Evolutionary conservation across 495 filamentous ascomycete species (phyloP), one percentile per base, ranked within the genome.

Genomic region (Annulohypoxylon bovei): DNA sequence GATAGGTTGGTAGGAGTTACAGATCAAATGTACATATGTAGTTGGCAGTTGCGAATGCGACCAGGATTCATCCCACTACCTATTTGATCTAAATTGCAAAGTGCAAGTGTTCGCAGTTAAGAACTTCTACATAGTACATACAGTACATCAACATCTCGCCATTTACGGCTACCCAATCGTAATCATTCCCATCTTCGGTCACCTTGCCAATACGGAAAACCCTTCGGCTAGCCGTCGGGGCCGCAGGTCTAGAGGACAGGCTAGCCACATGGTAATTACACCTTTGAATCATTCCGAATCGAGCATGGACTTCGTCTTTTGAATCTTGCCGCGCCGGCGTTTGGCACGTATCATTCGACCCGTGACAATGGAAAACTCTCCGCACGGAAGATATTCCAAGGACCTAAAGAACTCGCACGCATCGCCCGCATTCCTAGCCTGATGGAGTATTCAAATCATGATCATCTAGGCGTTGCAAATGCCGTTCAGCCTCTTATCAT

Each of bases 281-380:
- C 11, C 23, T 42, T 53, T 0, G 32, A 63, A 59, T 57, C 42
- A 56, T 11, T 62, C 68, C 68, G 50, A 67, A 71, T 71, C 20
- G 25, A 67, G 68, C 50, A 71, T 63, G 62, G 68, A 71, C 68
- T 60, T 71, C 68, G 68, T 67, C 63, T 47, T 47, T 49, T 53
- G 5, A 67, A 53, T 62, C 46, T 23, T 53, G 6, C 62, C 68
- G 62, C 22, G n/a, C 63, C 62, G 62, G 68, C 32, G 18, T 27
- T 46, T 35, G 46, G 3, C 28, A 16, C 6, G 25, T 50, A 53
- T 46, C 53, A 69, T 53, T 64, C 55, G 14, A 33, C 4, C 52
- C 66, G 66, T 33, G 8, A 28, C 8, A 12, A 27, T 44, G 52
- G 46, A 30, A 65, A 56, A 47, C 47, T 46, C 4, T 55, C 23